Percentiles rank a stretch among this genome's conserved stretches.
Conservation (phyloP, 306 rosid species). For the Vigna angularis region DNA sequence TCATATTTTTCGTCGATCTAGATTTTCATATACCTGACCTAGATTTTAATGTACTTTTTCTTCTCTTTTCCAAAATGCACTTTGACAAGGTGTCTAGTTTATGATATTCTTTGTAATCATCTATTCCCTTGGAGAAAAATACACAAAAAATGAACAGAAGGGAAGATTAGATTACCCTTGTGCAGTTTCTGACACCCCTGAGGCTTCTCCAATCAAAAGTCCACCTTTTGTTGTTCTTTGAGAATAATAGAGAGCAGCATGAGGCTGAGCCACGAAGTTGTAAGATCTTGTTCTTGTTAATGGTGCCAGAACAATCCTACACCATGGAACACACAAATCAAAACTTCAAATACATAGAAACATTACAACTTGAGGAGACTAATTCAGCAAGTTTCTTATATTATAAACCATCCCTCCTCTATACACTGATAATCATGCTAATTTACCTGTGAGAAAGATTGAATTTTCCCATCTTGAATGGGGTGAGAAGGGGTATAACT, state of each 20-base stretch:
- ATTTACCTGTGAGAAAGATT: constrained; percentile 74
- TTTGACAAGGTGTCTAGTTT: too few species aligned
- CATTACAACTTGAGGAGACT: too few species aligned
- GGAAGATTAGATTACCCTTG: constrained; percentile 48
- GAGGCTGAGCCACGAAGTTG: constrained; percentile 56
- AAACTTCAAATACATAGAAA: background rate
- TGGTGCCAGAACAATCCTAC: constrained; percentile 56
- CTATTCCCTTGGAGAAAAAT: background rate
- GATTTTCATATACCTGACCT: too few species aligned
- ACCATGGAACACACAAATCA: background rate
- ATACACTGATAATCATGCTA: too few species aligned
- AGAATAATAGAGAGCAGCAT: constrained; percentile 58
- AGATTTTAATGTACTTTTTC: too few species aligned
- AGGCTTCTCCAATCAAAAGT: constrained; percentile 58
- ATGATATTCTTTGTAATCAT: too few species aligned
- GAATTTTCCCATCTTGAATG: constrained; percentile 73
- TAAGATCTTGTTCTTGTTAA: constrained; percentile 57
- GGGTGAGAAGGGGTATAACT: constrained; percentile 61
- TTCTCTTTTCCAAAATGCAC: too few species aligned
- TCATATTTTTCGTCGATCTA: too few species aligned
- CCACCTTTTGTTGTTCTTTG: constrained; percentile 60
- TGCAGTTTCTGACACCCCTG: constrained; percentile 59
- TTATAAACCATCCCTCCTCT: too few species aligned
- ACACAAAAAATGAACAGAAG: background rate
- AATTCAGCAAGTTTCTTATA: too few species aligned